A percentile compares a stretch with the other conserved stretches of the same genome.
phyloP scores from a whole-genome alignment of 2,329 filamentous ascomycete species.

The Metarhizium brunneum region DNA sequence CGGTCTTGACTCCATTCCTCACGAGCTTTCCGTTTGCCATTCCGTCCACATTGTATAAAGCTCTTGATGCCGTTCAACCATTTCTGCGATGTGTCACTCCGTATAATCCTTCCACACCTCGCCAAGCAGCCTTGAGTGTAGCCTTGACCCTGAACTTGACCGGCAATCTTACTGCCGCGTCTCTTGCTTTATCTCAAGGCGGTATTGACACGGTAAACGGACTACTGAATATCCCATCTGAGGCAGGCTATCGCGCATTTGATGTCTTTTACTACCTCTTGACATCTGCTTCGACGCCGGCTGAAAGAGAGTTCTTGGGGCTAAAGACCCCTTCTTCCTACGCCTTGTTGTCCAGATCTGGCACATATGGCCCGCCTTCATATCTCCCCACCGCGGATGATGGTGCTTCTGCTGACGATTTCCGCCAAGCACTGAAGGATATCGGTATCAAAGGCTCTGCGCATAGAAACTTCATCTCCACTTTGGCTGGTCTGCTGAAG shows the following conservation, averaged over 20 bases:
- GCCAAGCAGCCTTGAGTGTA: slow-evolving; percentile 72
- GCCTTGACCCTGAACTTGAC: slow-evolving; percentile 73
- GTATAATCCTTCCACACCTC: slow-evolving; percentile 74
- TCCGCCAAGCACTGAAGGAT: slow-evolving; percentile 73
- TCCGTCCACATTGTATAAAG: slow-evolving; percentile 65
- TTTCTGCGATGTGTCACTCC: slow-evolving; percentile 85
- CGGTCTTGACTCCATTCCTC: slow-evolving; percentile 72
- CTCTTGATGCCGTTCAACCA: slow-evolving; percentile 72
- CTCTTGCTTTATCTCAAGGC: slow-evolving; percentile 71
- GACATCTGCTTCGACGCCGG: slow-evolving; percentile 79
- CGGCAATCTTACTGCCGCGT: slow-evolving; percentile 68
- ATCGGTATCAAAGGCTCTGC: slow-evolving; percentile 88
- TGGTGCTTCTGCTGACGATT: slow-evolving; percentile 85
- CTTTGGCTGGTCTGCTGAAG: slow-evolving; percentile 78
- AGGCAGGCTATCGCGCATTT: slow-evolving; percentile 82
- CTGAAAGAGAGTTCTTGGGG: slow-evolving; percentile 80
- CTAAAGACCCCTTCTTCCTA: slow-evolving; percentile 72
- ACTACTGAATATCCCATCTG: slow-evolving; percentile 67
- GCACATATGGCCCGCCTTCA: slow-evolving; percentile 74
- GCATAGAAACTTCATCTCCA: slow-evolving; percentile 76
- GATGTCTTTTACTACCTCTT: slow-evolving; percentile 97
- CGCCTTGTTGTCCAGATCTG: slow-evolving; percentile 68
- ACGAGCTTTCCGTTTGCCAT: slow-evolving; percentile 70
- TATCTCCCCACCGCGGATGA: slow-evolving; percentile 93
- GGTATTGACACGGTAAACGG: slow-evolving; percentile 80